Evolutionary conservation across 371 early-diverging fungal species (phyloP), one percentile per base, ranked within the genome.

Genomic region (Mucor plumbeus): DNA sequence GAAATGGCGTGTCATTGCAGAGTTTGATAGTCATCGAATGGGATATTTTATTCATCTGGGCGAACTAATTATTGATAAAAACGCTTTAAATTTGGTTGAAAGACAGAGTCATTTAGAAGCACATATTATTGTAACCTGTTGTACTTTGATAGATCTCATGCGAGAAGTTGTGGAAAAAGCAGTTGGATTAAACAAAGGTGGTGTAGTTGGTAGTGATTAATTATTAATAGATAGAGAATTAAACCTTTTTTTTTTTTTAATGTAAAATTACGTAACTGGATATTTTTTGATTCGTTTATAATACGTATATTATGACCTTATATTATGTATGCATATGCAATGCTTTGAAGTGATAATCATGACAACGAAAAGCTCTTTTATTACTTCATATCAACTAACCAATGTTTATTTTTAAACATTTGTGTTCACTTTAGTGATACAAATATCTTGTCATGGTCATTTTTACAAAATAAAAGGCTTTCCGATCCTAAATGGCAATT

Each of bases 121-220:
- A 1, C 75, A 81, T 55, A 56, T 84, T 40, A 56, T 84, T 13
- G 56, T 84, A 13, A 75, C 79, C 3, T 84, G 84, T 63, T 78
- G 81, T 50, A 84, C 84, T 0, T 57, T 84, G 43, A 74, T 84
- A 26, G 84, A 84, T 65, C 59, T 84, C 15, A 79, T 82, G 82
- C 71, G 82, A 19, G 84, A 82, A 63, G 78, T 80, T 0, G 84
- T 84, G 7, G 81, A 84, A 67, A 80, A 84, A 50, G 84, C 79
- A 1, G 74, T 82, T 26, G 81, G 80, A 1, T 41, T 85, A n/a
- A 70, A 76, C 14, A 74, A 78, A 61, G 78, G 82, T 11, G 77
- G 83, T 47, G 74, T 82, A n/a, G 79, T 78, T 44, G 74, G 76
- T 17, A 78, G 83, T 53, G 74, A 72, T 55, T 78, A 67, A 38